These are phyloP conservation scores for Epichloe hybrida DNA, from an alignment of 2,329 filamentous ascomycete species.

Conservation along the genomic window DNA sequence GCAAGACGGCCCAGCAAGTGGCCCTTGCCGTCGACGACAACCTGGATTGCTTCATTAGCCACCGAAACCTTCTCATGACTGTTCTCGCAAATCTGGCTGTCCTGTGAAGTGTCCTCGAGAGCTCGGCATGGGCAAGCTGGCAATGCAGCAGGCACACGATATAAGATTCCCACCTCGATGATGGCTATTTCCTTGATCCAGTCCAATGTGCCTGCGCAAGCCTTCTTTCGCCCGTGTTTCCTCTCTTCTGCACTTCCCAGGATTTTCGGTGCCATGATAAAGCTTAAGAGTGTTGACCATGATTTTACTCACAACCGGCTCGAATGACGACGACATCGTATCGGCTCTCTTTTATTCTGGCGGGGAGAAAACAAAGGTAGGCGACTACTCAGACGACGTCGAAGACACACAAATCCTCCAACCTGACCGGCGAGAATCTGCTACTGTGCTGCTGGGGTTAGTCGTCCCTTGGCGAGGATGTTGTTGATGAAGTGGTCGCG, in stretches of 20 bases:
- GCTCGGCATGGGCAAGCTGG: not conserved
- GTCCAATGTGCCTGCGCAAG: slow-evolving; percentile 4
- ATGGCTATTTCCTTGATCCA: not conserved
- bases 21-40: slow-evolving; percentile 99
- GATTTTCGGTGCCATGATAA: slow-evolving; percentile 5
- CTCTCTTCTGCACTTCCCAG: slow-evolving; percentile 2
- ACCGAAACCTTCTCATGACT: slow-evolving; percentile 7
- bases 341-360: slow-evolving; percentile 21
- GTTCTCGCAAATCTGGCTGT: not conserved
- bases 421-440: slow-evolving; percentile 26
- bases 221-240: not conserved
- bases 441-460: slow-evolving; percentile 29
- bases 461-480: slow-evolving; percentile 23
- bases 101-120: not conserved
- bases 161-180: not conserved
- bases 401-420: slow-evolving; percentile 23
- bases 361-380: slow-evolving; percentile 18
- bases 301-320: slow-evolving; percentile 50
- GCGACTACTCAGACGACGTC: slow-evolving; percentile 21
- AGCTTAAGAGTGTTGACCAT: not conserved
- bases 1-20: slow-evolving; percentile 98
- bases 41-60: slow-evolving; percentile 35
- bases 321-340: slow-evolving; percentile 53
- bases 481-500: slow-evolving; percentile 25
- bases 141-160: slow-evolving; percentile 2